These are phyloP conservation scores for Akanthomyces lecanii DNA, from an alignment of 2,329 filamentous ascomycete species.

Conservation along the genomic window DNA sequence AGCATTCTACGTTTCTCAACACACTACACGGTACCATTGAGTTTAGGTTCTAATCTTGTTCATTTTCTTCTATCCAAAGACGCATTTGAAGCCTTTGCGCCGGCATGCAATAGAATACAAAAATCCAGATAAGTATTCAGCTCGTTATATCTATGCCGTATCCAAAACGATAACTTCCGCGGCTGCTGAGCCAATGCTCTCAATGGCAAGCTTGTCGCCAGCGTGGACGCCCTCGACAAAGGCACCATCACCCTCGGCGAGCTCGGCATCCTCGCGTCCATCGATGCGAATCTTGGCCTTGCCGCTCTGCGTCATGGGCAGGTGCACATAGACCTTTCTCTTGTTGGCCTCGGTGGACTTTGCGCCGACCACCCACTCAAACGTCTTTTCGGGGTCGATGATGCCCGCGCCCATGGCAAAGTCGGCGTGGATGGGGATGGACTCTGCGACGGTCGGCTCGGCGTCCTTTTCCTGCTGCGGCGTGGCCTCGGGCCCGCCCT, in stretches of 20 bases:
- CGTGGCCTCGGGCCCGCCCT: slow-evolving; percentile 60
- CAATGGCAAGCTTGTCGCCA: slow-evolving; percentile 60
- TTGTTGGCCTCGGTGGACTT: slow-evolving; percentile 47
- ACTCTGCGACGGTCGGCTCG: slow-evolving; percentile 56
- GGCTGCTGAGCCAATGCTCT: slow-evolving; percentile 64
- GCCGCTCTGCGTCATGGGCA: slow-evolving; percentile 75
- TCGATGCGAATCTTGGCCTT: slow-evolving; percentile 67
- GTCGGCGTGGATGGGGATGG: slow-evolving; percentile 81
- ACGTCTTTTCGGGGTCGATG: slow-evolving; percentile 59
- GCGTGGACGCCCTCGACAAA: slow-evolving; percentile 64
- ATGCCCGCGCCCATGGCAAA: slow-evolving; percentile 78
- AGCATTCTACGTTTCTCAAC: background rate
- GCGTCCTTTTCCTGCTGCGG: slow-evolving; percentile 59
- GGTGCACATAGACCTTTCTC: slow-evolving; percentile 74
- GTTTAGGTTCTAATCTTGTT: too few species aligned
- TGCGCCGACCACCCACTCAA: slow-evolving; percentile 69
- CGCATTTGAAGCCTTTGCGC: background rate
- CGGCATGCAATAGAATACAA: background rate
- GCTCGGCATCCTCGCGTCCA: slow-evolving; percentile 57
- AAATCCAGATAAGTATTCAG: background rate
- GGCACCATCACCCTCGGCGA: slow-evolving; percentile 76
- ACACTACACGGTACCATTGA: too few species aligned
- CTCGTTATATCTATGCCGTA: slow-evolving; percentile 43
- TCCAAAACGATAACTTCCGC: slow-evolving; percentile 68
- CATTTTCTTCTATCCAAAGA: background rate